A percentile compares a stretch with the other conserved stretches of the same genome.
phyloP scores from a whole-genome alignment of 345 rosid species.

The Excoecaria cochinchinensis region DNA sequence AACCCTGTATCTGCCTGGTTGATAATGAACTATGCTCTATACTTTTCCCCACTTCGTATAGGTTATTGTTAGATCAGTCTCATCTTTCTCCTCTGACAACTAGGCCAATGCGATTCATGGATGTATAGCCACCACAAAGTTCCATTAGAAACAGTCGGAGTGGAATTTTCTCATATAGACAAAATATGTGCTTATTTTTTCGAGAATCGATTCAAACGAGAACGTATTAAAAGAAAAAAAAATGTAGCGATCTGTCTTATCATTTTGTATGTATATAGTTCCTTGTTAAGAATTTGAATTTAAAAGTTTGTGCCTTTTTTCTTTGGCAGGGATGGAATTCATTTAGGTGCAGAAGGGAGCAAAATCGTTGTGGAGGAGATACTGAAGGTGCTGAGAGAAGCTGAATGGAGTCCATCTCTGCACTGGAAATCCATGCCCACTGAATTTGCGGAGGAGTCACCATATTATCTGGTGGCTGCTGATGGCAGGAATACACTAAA shows the following conservation, averaged over 20 bases:
- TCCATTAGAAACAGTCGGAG: neutral
- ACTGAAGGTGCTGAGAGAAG: constrained; percentile 68
- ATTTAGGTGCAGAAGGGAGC: constrained; percentile 87
- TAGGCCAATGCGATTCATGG: no score
- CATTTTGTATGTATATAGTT: neutral
- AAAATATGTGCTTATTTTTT: neutral
- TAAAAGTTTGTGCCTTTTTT: neutral
- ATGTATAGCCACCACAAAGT: neutral
- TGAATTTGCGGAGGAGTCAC: constrained; percentile 74
- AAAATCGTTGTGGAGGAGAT: constrained; percentile 78
- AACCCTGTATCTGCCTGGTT: neutral
- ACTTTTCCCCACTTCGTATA: neutral
- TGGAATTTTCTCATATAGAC: neutral
- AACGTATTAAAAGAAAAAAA: no score
- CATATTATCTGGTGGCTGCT: constrained; percentile 75
- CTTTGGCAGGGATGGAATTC: constrained; percentile 66
- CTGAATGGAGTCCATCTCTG: constrained; percentile 85
- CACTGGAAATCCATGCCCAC: constrained; percentile 92
- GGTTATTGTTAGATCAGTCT: neutral
- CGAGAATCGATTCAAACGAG: neutral
- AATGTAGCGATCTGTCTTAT: no score
- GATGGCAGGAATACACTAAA: constrained; percentile 72
- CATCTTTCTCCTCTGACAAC: constrained; percentile 7
- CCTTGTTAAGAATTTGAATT: neutral
- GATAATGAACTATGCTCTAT: neutral